Percentiles rank a stretch among this genome's conserved stretches.
These are phyloP conservation scores for Acacia crassicarpa DNA, from an alignment of 306 rosid genomes.

Conservation along the genomic window DNA sequence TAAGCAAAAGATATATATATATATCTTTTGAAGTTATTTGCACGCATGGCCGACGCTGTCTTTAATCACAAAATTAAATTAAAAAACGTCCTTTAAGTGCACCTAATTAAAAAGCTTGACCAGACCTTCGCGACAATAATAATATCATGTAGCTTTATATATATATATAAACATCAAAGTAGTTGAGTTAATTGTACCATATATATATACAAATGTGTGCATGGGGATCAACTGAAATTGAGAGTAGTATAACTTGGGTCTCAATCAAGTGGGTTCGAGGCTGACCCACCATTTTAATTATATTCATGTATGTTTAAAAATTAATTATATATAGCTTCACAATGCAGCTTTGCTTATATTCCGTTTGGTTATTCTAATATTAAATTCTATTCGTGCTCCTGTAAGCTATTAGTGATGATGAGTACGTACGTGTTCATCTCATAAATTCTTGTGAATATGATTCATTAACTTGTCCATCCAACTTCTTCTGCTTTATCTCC, in stretches of 20 bases:
- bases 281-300: slow-evolving; percentile 9
- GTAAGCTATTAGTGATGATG: neutral
- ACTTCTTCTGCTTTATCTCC: slow-evolving; percentile 6
- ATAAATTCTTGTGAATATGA: neutral
- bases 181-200: neutral
- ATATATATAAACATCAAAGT: slow-evolving; percentile 5
- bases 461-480: neutral
- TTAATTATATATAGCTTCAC: slow-evolving; percentile 12
- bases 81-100: neutral
- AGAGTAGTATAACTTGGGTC: slow-evolving; percentile 29
- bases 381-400: neutral
- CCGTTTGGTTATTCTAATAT: neutral
- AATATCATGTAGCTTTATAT: neutral
- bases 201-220: slow-evolving; percentile 21
- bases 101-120: neutral
- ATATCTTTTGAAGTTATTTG: slow-evolving; percentile 23
- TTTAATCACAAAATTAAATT: neutral
- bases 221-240: slow-evolving; percentile 1
- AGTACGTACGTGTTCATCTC: neutral
- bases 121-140: neutral
- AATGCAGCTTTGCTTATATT: slow-evolving; percentile 1
- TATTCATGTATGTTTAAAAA: neutral
- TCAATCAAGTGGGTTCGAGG: slow-evolving; percentile 35
- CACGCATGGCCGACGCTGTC: slow-evolving; percentile 5
- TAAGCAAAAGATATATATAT: neutral